Evolutionary conservation across 2,329 filamentous ascomycete species (phyloP).

Genomic region (Emergomyces orientalis): DNA sequence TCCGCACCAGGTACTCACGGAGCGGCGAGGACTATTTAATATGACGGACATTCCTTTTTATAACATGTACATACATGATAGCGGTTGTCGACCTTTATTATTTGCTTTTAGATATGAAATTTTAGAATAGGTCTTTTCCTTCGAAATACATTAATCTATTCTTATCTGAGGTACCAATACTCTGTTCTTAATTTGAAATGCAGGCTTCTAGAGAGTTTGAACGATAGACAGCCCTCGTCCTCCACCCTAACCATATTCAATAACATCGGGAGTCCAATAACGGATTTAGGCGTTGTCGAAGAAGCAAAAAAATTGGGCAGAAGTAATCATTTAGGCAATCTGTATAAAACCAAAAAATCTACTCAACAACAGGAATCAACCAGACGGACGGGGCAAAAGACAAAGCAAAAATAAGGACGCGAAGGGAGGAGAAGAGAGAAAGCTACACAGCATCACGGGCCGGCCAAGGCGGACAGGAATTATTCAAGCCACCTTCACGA

Average conservation of each 20-base stretch:
- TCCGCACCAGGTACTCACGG: conserved; percentile 30
- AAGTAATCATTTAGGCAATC: not conserved
- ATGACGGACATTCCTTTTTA: conserved; percentile 33
- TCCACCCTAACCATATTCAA: not conserved
- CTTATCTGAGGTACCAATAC: not conserved
- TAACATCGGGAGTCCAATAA: not conserved
- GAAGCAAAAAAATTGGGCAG: not conserved
- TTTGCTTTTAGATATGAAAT: not conserved
- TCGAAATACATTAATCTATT: not conserved
- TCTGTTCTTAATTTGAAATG: not conserved
- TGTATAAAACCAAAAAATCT: not conserved
- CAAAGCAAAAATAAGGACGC: not conserved
- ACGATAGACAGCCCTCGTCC: not conserved
- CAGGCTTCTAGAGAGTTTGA: not conserved
- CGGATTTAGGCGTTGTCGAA: not conserved
- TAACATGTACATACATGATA: not conserved
- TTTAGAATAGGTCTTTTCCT: not conserved
- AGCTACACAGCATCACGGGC: not conserved
- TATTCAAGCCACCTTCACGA: not conserved
- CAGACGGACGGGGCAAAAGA: too few species aligned
- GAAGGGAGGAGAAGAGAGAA: not conserved
- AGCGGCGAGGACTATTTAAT: conserved; percentile 37
- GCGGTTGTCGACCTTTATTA: not conserved
- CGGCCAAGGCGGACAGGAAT: not conserved
- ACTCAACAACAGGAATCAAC: too few species aligned